Conservation (phyloP, 176 grass and related monocot species). For the Thalia dealbata region DNA sequence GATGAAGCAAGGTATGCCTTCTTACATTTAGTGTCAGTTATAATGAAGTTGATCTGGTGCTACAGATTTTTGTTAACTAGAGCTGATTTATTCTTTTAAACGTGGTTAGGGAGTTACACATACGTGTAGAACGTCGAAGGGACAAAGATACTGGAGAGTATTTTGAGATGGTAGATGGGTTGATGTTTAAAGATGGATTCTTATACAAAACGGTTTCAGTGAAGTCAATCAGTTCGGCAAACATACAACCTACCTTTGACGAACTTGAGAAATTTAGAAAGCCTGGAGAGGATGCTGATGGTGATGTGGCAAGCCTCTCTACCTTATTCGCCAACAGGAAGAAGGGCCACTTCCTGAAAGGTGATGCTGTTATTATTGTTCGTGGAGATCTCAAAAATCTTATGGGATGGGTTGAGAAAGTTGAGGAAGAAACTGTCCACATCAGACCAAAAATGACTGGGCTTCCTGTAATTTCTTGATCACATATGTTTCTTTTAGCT, state of each 20-base stretch:
- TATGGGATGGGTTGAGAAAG: conserved; percentile 98
- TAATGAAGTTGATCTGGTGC: not conserved
- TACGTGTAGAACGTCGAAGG: conserved; percentile 61
- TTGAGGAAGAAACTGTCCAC: conserved; percentile 87
- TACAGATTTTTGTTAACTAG: not conserved
- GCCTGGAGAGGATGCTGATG: conserved; percentile 79
- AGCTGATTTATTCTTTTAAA: conserved; percentile 1
- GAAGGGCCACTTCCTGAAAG: conserved; percentile 98
- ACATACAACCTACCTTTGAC: conserved; percentile 77
- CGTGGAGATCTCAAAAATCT: conserved; percentile 85
- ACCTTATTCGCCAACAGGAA: conserved; percentile 97
- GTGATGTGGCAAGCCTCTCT: conserved; percentile 69
- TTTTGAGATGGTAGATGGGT: conserved; percentile 75
- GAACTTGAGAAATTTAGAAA: conserved; percentile 95
- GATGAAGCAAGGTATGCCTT: conserved; percentile 80
- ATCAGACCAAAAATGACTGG: conserved; percentile 65
- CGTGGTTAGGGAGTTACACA: conserved; percentile 66
- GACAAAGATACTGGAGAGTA: conserved; percentile 72
- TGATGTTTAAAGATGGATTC: conserved; percentile 97
- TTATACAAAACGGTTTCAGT: conserved; percentile 83
- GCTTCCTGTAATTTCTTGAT: conserved; percentile 56
- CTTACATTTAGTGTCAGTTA: not conserved
- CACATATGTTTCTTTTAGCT: conserved; percentile 3
- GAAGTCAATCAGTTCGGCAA: conserved; percentile 62
- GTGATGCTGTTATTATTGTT: conserved; percentile 80